Base-by-base conservation (phyloP, 495 filamentous ascomycete species). In the Trichoderma erinaceum region DNA sequence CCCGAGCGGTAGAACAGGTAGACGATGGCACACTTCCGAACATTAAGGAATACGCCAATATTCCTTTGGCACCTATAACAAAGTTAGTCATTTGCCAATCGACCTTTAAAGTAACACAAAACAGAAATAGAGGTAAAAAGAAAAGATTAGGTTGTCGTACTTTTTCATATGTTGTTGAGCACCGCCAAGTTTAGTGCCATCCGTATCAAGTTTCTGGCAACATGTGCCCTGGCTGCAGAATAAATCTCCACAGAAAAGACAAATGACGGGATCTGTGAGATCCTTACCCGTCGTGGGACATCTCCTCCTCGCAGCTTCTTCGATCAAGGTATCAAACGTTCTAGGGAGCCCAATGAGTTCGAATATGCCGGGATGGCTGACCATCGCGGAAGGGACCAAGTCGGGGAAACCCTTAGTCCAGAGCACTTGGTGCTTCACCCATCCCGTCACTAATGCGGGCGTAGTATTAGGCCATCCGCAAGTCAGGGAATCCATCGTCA, bases 151-250 rank as follows among this genome's bases (percentile, higher is more conserved):
- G 63, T 23, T 3, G 21, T 6, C 88, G 75, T 83, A 97, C 93
- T 89, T 94, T 68, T 82, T 74, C 81, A 96, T 84, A 76, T 98
- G 95, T 78, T 93, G 90, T 77, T 92, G 91, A 70, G 90, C 94
- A 18, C 95, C 96, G 64, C 96, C 95, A 69, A 89, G 81, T 25
- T 70, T 72, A 58, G 75, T 73, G n/a, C 74, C 71, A 11, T 76
- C 71, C 0, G 73, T 74, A 48, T 80, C 76, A 63, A 72, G 73
- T 64, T 86, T 88, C 74, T 88, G 85, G 75, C 95, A 99, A 78
- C 95, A 99, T 35, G 92, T 88, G 32, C 90, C 91, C 78, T 99
- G 95, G 21, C 90, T 90, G 79, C 95, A 99, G 76, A 97, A 93
- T 41, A 99, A 90, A 11, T 93, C 93, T 7, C 94, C 95, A 72